Evolutionary conservation across 2,329 filamentous ascomycete species (phyloP).

Genomic region (Cryphonectria japonica): DNA sequence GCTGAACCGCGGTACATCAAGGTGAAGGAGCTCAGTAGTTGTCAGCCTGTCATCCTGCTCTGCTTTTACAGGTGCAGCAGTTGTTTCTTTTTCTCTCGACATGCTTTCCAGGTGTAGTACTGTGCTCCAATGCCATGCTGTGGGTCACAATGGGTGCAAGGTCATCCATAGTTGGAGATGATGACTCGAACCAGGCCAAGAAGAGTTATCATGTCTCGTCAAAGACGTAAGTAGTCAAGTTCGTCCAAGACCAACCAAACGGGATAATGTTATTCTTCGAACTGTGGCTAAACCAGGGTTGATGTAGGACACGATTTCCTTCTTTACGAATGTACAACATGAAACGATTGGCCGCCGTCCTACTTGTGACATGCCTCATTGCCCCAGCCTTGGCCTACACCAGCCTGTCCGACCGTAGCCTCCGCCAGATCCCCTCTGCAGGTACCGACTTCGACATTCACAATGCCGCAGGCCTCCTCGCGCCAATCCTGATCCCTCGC

Average conservation of each 20-base stretch:
- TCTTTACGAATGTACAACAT: background rate
- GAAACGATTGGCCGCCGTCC: slow-evolving; percentile 10
- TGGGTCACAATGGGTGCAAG: slow-evolving; percentile 23
- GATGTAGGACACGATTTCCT: background rate
- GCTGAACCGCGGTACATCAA: background rate
- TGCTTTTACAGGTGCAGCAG: background rate
- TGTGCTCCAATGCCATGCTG: slow-evolving; percentile 10
- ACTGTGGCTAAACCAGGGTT: background rate
- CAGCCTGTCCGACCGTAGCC: slow-evolving; percentile 34
- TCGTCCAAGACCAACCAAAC: background rate
- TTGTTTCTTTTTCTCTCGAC: background rate
- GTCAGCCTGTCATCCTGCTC: background rate
- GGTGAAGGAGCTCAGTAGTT: background rate
- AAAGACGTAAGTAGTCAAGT: background rate
- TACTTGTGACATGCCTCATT: slow-evolving; percentile 23
- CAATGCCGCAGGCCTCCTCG: slow-evolving; percentile 64
- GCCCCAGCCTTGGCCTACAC: slow-evolving; percentile 32
- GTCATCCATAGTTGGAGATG: background rate
- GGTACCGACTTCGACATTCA: slow-evolving; percentile 71
- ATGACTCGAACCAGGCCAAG: background rate
- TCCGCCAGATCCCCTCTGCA: slow-evolving; percentile 58
- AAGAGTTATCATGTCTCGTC: background rate
- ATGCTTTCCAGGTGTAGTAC: background rate
- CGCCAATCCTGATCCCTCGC: slow-evolving; percentile 74
- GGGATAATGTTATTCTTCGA: background rate